Evolutionary conservation across 2,329 filamentous ascomycete genomes (phyloP).

Genomic region (Colletotrichum zoysiae): DNA sequence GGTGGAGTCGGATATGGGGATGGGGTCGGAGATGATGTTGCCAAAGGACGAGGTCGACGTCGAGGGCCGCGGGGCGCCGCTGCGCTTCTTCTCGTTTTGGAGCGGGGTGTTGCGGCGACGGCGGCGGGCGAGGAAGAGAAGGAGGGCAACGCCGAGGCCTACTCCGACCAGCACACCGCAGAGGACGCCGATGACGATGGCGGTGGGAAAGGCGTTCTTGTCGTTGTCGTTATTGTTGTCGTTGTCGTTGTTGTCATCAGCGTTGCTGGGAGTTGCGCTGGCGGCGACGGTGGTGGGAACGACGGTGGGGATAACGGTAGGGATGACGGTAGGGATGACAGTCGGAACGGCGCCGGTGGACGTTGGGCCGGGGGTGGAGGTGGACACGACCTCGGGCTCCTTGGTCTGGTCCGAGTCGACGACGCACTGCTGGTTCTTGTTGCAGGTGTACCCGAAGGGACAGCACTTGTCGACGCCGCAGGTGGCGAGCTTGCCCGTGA

Average conservation of each 20-base stretch:
- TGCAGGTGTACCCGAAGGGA: slow-evolving; percentile 78
- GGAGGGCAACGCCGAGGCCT: slow-evolving; percentile 54
- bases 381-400: slow-evolving; percentile 45
- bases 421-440: slow-evolving; percentile 61
- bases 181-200: slow-evolving; percentile 62
- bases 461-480: slow-evolving; percentile 73
- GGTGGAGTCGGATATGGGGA: slow-evolving; percentile 57
- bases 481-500: slow-evolving; percentile 65
- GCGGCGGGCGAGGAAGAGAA: slow-evolving; percentile 54
- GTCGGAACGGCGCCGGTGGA: slow-evolving; percentile 45
- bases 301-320: slow-evolving; percentile 40
- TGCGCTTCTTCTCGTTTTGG: slow-evolving; percentile 43
- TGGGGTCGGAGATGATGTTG: slow-evolving; percentile 69
- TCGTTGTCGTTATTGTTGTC: slow-evolving; percentile 34
- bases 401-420: slow-evolving; percentile 64
- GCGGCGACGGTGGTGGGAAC: slow-evolving; percentile 43
- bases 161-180: slow-evolving; percentile 60
- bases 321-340: slow-evolving; percentile 34
- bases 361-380: slow-evolving; percentile 42
- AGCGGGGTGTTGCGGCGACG: slow-evolving; percentile 46
- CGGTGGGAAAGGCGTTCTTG: slow-evolving; percentile 48
- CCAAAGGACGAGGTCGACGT: slow-evolving; percentile 57
- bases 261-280: slow-evolving; percentile 13
- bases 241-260: slow-evolving; percentile 13
- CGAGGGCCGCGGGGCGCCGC: slow-evolving; percentile 42